Base-by-base conservation (phyloP, 768 basidiomycete species). In the Boletus vinaceobasis region DNA sequence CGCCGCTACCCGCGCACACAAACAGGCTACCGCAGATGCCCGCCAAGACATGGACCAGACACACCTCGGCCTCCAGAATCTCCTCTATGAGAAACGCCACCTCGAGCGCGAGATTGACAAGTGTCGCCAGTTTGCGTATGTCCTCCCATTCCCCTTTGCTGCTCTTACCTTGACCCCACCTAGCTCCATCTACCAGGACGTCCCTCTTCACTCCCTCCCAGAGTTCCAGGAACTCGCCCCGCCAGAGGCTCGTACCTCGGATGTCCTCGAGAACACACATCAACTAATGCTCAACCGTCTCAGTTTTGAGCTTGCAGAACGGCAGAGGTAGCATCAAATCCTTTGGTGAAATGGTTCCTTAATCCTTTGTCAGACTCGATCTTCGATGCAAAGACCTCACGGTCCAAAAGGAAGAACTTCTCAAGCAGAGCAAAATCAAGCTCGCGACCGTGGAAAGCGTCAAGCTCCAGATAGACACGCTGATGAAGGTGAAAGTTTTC, bases 71-170 rank as follows among this genome's bases (percentile, higher is more conserved):
- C 80, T 91, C 31, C 91, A 95, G 72, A 95, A 95, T 60, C 75
- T 93, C 35, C 78, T 88, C 46, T 95, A 94, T 61, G 92, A 95
- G 72, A 91, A 90, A 66, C 80, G 90, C 27, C 91, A 95, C 65
- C 82, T 95, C 6, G 90, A 93, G 70, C 80, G 90, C 53, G 93
- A 95, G 74, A 95, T 95, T 35, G 88, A 91, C 63, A 93, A 93
- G 67, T 95, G 93, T 72, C 82, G 90, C 45, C 91, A 94, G 66
- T 95, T 93, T 66, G 90, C 88, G 91, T 93, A 67, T 79, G 43
- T 8, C 2, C 7, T 10, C 21, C 7, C 33, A 15, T 29, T 38
- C 31, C 39, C 27, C 27, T 27, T 51, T 17, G 0, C 15, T 43
- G 15, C 48, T 42, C 43, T 57, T 48, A 29, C 19, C 52, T 53